Percentiles rank a stretch among this genome's conserved stretches.
Conservation (phyloP, 345 rosid genomes). For the Barbarea vulgaris region DNA sequence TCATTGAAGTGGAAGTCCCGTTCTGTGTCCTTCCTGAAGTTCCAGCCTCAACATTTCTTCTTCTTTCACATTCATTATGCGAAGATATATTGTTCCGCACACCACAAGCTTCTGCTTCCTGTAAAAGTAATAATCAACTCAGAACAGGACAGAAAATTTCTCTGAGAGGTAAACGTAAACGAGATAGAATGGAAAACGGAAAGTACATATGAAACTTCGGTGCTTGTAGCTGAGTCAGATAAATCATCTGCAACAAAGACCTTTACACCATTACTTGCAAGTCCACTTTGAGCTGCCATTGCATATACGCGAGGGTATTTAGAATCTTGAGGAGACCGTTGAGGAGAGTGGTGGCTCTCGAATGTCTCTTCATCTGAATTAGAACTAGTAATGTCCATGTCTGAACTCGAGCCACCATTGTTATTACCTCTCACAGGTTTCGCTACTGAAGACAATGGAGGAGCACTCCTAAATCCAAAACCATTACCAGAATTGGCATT, state of each 20-base stretch:
- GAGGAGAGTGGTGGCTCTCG: conserved; percentile 47
- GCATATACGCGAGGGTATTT: conserved; percentile 24
- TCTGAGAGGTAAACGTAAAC: too few relatives aligned
- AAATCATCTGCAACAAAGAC: conserved; percentile 47
- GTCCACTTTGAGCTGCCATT: conserved; percentile 35
- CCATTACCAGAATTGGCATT: conserved; percentile 39
- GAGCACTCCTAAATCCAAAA: conserved; percentile 46
- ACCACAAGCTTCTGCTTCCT: conserved; percentile 52
- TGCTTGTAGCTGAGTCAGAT: conserved; percentile 66
- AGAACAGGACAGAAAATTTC: too few relatives aligned
- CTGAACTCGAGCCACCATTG: conserved; percentile 58
- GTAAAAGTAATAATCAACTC: conserved; percentile 32
- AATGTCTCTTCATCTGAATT: conserved; percentile 64
- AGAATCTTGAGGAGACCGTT: conserved; percentile 63
- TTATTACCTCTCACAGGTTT: conserved; percentile 42
- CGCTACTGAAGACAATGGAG: conserved; percentile 44
- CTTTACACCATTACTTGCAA: conserved; percentile 39
- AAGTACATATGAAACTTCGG: conserved; percentile 53
- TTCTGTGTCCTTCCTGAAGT: conserved; percentile 53
- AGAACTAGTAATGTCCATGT: conserved; percentile 61
- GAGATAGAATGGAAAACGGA: too few relatives aligned
- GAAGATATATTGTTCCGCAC: conserved; percentile 42
- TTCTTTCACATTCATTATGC: conserved; percentile 53
- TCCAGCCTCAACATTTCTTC: conserved; percentile 39
- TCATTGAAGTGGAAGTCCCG: conserved; percentile 37